Base-by-base conservation (phyloP, 73 alveolate species). In the Tetrahymena elliotti region DNA sequence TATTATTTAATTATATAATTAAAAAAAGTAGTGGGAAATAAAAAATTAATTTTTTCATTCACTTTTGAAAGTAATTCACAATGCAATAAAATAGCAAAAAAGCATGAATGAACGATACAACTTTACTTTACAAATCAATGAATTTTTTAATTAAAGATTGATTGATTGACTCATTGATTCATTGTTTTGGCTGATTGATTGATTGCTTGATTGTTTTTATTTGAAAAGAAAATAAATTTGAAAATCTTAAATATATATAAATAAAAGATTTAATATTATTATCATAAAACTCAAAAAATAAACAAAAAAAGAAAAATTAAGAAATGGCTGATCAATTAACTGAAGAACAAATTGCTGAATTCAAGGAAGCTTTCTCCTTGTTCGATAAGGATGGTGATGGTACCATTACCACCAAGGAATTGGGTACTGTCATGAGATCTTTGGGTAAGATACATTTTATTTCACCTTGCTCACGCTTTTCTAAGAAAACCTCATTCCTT, bases 331-430 rank as follows among this genome's bases (percentile, higher is more conserved):
- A 97, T 68, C 96, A 98, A 93, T 93, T 98, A 40, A 96, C 99
- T 16, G 99, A 97, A 93, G 99, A 98, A 88, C 98, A 99, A 96
- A 96, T 96, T 38, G 99, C 98, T 54, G 99, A 99, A 95, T 97
- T 99, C 94, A 99, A 98, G 97, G 99, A 99, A 95, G 99, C 99
- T 10, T 99, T 99, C 96, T 96, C 99, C 68, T 97, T 99, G 31
- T 99, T 99, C 97, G 99, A 99, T 96, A 97, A 97, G 97, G 99
- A 98, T 97, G 99, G 99, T 84, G 99, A 98, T 97, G 99, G 99
- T 10, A 98, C 98, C 94, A 98, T 99, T 88, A 96, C 99, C 27
- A 96, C 99, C 39, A 98, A 98, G 93, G 99, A 99, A 97, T 95
- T 99, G 96, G 99, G 99, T 93, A 98, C 99, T 31, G 99, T 99